Evolutionary conservation across 768 basidiomycete species (phyloP).

Genomic region (Mycena polygramma): DNA sequence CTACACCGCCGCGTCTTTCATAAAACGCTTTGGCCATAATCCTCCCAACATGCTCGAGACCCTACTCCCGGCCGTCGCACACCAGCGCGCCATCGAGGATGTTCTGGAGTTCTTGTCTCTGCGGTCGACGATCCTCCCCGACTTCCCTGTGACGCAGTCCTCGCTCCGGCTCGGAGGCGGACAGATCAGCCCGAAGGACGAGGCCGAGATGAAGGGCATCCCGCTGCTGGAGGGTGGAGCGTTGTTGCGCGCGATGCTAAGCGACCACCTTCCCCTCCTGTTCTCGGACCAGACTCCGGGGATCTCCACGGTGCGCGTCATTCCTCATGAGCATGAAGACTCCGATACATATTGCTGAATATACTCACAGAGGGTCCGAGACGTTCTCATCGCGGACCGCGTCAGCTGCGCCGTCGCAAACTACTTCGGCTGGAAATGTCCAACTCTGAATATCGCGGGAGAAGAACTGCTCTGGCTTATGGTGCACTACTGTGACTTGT

Average conservation of each 20-base stretch:
- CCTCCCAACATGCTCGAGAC: not conserved
- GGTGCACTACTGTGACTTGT: constrained; percentile 6
- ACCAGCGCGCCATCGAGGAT: constrained; percentile 2
- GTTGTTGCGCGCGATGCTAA: constrained; percentile 7
- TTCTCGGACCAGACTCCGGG: constrained; percentile 15
- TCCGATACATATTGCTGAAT: not conserved
- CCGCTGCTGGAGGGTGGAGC: not conserved
- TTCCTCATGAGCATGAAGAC: not conserved
- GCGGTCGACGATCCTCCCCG: constrained; percentile 1
- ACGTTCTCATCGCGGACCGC: not conserved
- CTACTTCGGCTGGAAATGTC: constrained; percentile 6
- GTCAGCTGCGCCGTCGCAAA: constrained; percentile 2
- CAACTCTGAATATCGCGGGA: not conserved
- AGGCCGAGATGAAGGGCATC: not conserved
- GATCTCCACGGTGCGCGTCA: not conserved
- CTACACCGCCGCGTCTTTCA: not conserved
- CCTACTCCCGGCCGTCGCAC: not conserved
- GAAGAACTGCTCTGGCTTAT: constrained; percentile 7
- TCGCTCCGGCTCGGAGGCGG: constrained; percentile 2
- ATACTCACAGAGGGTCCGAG: not conserved
- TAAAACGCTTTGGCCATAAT: not conserved
- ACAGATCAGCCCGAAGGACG: not conserved
- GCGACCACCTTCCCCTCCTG: constrained; percentile 3
- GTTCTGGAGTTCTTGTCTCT: constrained; percentile 3
- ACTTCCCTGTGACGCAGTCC: constrained; percentile 3